These are phyloP conservation scores for Corymbia calophylla DNA, from an alignment of 441 rosid genomes.

Conservation along the genomic window DNA sequence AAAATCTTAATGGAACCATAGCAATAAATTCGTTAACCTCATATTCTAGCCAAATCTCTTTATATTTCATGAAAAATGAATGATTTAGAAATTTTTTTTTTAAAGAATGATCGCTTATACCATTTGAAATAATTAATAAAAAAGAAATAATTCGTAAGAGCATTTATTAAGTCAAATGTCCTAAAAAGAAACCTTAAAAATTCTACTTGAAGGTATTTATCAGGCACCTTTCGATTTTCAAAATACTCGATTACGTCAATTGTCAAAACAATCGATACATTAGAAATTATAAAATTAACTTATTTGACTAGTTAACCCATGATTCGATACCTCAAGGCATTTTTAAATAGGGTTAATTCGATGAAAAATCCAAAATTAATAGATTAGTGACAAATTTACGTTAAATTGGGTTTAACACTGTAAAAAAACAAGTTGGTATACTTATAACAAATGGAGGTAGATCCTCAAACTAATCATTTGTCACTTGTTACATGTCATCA, in stretches of 20 bases:
- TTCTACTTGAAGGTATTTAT: neutral
- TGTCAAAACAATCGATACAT: neutral
- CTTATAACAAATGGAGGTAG: no score
- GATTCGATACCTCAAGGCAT: neutral
- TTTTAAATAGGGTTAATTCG: neutral
- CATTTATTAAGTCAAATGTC: neutral
- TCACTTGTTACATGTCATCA: no score
- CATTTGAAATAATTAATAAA: no score
- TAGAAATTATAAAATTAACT: neutral
- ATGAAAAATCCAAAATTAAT: fast-evolving
- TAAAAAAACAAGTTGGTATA: no score
- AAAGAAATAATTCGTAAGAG: neutral
- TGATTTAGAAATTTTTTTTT: no score
- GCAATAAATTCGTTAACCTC: neutral
- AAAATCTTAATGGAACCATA: neutral
- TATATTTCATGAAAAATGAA: no score
- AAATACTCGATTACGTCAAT: neutral
- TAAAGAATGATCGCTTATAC: fast-evolving
- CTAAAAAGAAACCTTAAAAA: neutral
- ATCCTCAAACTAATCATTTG: no score
- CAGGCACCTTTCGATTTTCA: neutral
- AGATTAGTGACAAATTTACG: no score
- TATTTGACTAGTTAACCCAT: neutral
- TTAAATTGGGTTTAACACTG: no score
- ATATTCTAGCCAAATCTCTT: neutral